Evolutionary conservation across 75 land plant genomes (phyloP).

Genomic region (Selaginella tamariscina): DNA sequence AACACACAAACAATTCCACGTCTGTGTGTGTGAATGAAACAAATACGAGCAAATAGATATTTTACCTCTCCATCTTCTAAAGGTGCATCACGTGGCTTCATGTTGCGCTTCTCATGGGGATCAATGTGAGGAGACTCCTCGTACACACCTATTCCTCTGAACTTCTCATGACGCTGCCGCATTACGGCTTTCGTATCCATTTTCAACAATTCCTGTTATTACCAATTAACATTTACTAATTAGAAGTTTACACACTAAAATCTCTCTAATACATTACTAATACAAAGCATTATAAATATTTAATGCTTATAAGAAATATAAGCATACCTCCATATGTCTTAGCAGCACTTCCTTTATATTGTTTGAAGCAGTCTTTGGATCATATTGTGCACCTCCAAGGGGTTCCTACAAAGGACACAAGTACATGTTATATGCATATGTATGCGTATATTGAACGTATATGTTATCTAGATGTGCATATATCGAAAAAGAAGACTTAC

Average conservation of each 20-base stretch:
- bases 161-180: slow-evolving; percentile 41
- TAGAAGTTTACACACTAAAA: neutral
- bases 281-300: neutral
- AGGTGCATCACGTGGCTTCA: slow-evolving; percentile 62
- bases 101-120: slow-evolving; percentile 43
- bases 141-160: slow-evolving; percentile 50
- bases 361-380: slow-evolving; percentile 59
- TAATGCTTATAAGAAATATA: neutral
- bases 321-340: slow-evolving; percentile 52
- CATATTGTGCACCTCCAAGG: slow-evolving; percentile 78
- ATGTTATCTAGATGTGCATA: neutral
- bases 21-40: too few relatives aligned
- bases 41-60: too few relatives aligned
- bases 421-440: neutral
- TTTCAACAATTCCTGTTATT: slow-evolving; percentile 38
- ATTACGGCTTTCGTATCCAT: slow-evolving; percentile 44
- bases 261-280: neutral
- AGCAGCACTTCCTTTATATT: slow-evolving; percentile 50
- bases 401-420: slow-evolving; percentile 48
- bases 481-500: slow-evolving; percentile 22
- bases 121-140: slow-evolving; percentile 48
- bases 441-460: neutral
- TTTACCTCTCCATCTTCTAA: slow-evolving; percentile 16
- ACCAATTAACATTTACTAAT: neutral
- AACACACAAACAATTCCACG: too few relatives aligned